phyloP scores from a whole-genome alignment of 441 rosid genomes.

The Croton setiger region DNA sequence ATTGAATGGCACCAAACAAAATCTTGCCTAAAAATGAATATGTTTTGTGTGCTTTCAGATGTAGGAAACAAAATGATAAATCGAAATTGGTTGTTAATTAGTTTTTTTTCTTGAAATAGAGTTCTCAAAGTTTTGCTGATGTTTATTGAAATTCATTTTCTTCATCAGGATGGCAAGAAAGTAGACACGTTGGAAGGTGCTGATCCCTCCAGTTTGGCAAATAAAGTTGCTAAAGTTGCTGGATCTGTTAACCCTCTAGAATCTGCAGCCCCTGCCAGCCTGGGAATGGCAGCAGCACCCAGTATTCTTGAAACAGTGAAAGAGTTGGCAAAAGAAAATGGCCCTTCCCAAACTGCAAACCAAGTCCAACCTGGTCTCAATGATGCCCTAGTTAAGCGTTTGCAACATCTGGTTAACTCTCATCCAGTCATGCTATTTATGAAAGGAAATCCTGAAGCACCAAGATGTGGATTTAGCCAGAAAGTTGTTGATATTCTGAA shows the following conservation, averaged over 20 bases:
- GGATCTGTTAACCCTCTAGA: conserved; percentile 57
- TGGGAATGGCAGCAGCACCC: conserved; percentile 91
- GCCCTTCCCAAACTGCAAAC: conserved; percentile 34
- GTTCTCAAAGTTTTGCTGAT: background rate
- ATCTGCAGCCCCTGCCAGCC: conserved; percentile 97
- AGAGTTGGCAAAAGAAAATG: conserved; percentile 58
- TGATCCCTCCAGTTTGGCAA: conserved; percentile 89
- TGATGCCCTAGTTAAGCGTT: conserved; percentile 40
- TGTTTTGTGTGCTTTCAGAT: background rate
- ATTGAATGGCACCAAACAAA: background rate
- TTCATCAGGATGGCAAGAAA: conserved; percentile 64
- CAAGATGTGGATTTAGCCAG: conserved; percentile 87
- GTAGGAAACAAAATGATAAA: conserved; percentile 4
- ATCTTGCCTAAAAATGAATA: background rate
- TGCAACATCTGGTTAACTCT: conserved; percentile 65
- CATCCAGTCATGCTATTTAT: conserved; percentile 85
- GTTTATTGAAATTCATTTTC: conserved; percentile 4
- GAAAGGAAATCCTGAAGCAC: conserved; percentile 87
- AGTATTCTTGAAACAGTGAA: conserved; percentile 65
- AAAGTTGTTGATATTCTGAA: conserved; percentile 71
- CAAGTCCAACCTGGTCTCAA: conserved; percentile 34
- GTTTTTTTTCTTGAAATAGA: background rate
- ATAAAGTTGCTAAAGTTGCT: conserved; percentile 75
- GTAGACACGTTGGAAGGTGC: conserved; percentile 89
- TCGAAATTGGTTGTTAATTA: background rate